Evolutionary conservation across 192 early-diverging fungal genomes (phyloP), one percentile per base, ranked within the genome.

Genomic region (Coemansia sp.): DNA sequence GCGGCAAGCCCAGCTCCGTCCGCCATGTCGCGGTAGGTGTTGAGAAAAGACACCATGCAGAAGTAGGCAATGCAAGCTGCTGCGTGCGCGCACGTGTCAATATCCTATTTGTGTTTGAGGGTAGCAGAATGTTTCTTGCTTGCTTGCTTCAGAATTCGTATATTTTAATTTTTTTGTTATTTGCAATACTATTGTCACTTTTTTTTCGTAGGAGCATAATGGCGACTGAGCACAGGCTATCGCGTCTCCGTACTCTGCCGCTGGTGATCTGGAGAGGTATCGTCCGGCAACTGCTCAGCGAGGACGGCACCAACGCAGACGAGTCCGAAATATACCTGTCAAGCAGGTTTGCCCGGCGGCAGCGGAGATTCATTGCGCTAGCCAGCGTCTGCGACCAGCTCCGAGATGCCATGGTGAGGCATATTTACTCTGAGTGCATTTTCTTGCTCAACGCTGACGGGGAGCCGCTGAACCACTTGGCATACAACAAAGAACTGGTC

Each of bases 231-330:
- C 3, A 12, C 22, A 27, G 22, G 10, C 24, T 1, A 25, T 49
- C 47, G 24, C 47, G 2, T 20, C 14, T 49, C 22, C 46, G 25
- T 9, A 43, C 39, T 4, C 61, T 66, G 17, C 54, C 54, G 17
- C 40, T 59, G 40, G 41, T 45, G 17, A n/a, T 56, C 12, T 57
- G 67, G 67, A 22, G 40, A 20, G 19, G 38, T 42, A 45, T 69
- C 20, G 67, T 47, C 4, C 32, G 49, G 8, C 56, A 54, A 19
- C 25, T 61, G 20, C 29, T 42, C 60, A 62, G 35, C 60, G 4
- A 14, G 9, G 12, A 43, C 32, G 61, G 11, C 6, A 1, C 60
- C 10, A 40, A 45, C 10, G 40, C 27, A 2, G 45, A 20, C 27
- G 29, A 35, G 45, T 17, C 61, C 27, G 38, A 40, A 11, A 24